Evolutionary conservation across 768 basidiomycete genomes (phyloP).

Genomic region (Russula brevipes): DNA sequence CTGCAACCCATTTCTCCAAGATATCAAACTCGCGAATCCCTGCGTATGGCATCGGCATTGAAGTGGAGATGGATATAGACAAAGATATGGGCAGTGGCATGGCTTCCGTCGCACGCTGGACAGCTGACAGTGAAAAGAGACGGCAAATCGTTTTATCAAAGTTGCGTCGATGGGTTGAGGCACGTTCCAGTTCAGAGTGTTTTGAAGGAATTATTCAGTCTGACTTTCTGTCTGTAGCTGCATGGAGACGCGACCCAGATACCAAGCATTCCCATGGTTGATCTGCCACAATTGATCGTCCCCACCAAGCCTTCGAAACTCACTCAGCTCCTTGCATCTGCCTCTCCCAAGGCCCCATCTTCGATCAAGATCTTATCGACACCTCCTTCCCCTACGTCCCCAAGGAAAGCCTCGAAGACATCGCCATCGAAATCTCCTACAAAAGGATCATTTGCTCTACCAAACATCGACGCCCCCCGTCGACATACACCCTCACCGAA

Average conservation of each 20-base stretch:
- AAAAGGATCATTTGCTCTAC: constrained; percentile 27
- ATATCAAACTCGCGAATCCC: constrained; percentile 59
- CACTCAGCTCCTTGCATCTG: constrained; percentile 65
- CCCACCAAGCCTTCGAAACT: constrained; percentile 57
- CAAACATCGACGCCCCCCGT: constrained; percentile 47
- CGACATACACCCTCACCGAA: constrained; percentile 38
- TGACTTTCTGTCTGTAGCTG: constrained; percentile 39
- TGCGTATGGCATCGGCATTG: constrained; percentile 81
- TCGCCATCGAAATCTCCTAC: constrained; percentile 35
- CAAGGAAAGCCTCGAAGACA: constrained; percentile 31
- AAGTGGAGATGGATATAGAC: constrained; percentile 81
- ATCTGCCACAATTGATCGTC: constrained; percentile 54
- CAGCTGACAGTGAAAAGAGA: constrained; percentile 59
- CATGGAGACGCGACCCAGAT: constrained; percentile 41
- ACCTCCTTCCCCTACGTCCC: constrained; percentile 32
- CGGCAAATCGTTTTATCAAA: constrained; percentile 54
- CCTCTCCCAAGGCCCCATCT: constrained; percentile 55
- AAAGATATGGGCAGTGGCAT: constrained; percentile 78
- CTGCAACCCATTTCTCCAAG: constrained; percentile 70
- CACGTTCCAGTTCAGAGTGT: constrained; percentile 30
- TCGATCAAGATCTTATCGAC: constrained; percentile 32
- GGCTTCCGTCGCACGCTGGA: constrained; percentile 87
- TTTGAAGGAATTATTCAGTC: not conserved
- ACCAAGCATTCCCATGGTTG: constrained; percentile 59
- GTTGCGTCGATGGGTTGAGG: constrained; percentile 60